These are phyloP conservation scores for Dalbergia cochinchinensis DNA, from an alignment of 306 rosid genomes.

Conservation along the genomic window DNA sequence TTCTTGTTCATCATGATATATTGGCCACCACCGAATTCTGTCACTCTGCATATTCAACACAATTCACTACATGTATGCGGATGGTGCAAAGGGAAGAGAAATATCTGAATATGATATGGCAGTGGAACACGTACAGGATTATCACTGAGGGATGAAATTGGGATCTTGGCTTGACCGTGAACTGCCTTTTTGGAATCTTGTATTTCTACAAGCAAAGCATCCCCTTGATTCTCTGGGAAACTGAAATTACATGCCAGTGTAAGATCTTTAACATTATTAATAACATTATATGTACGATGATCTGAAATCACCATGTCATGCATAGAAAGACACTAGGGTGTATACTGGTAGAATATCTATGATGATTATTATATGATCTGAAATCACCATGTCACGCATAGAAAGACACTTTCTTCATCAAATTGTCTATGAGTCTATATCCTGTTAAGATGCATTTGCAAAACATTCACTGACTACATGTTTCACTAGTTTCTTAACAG, in stretches of 20 bases:
- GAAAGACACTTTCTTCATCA: conserved; percentile 1
- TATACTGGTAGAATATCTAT: not conserved
- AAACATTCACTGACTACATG: conserved; percentile 18
- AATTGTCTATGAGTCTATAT: conserved; percentile 12
- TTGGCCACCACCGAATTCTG: conserved; percentile 90
- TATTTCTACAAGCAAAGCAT: conserved; percentile 79
- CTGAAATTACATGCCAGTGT: conserved; percentile 60
- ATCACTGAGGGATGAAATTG: conserved; percentile 81
- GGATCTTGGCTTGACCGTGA: conserved; percentile 83
- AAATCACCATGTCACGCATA: too few relatives aligned
- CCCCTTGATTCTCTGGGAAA: conserved; percentile 93
- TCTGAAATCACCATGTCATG: conserved; percentile 12
- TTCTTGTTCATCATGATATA: conserved; percentile 84
- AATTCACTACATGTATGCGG: conserved; percentile 37
- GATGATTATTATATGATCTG: conserved; percentile 21
- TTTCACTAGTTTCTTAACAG: conserved; percentile 34
- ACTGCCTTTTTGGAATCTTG: conserved; percentile 74
- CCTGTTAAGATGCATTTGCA: conserved; percentile 23
- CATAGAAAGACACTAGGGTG: not conserved
- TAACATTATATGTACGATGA: not conserved
- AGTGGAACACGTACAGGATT: conserved; percentile 62
- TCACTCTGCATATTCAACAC: conserved; percentile 67
- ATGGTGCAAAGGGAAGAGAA: conserved; percentile 11
- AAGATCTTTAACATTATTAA: conserved; percentile 30
- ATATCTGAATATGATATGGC: conserved; percentile 11